These are phyloP conservation scores for Hansfordia pulvinata DNA, from an alignment of 2,329 filamentous ascomycete genomes.

Conservation along the genomic window DNA sequence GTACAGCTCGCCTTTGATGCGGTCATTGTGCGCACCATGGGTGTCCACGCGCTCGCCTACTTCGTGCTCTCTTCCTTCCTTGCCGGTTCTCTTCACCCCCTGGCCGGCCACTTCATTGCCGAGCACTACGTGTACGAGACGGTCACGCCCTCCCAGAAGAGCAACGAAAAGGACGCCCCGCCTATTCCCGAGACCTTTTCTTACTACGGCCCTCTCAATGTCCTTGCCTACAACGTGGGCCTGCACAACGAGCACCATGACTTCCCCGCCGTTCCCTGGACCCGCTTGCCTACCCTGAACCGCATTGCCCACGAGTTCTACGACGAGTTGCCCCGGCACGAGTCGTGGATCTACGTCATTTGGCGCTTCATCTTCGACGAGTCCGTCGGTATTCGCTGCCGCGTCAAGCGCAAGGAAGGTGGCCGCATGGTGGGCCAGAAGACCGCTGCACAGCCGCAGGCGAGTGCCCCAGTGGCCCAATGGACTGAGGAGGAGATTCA, in stretches of 20 bases:
- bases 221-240: constrained; percentile 93
- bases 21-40: constrained; percentile 45
- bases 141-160: constrained; percentile 35
- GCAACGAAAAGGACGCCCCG: constrained; percentile 45
- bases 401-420: constrained; percentile 83
- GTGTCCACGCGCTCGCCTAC: constrained; percentile 60
- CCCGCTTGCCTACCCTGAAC: constrained; percentile 63
- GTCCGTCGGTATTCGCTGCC: constrained; percentile 77
- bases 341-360: constrained; percentile 84
- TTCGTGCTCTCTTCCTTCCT: constrained; percentile 83
- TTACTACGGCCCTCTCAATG: constrained; percentile 89
- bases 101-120: constrained; percentile 95
- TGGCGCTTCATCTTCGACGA: constrained; percentile 93
- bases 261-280: constrained; percentile 96
- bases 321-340: constrained; percentile 69
- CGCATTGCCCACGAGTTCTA: constrained; percentile 85
- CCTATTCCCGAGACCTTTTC: constrained; percentile 87
- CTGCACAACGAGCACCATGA: constrained; percentile 99
- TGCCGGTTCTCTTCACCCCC: constrained; percentile 84
- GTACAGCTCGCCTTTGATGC: constrained; percentile 70
- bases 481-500: constrained; percentile 62
- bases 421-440: constrained; percentile 40
- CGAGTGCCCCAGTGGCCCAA: constrained; percentile 26
- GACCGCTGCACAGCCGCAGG: constrained; percentile 18
- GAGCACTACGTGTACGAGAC: constrained; percentile 83